Base-by-base conservation (phyloP, 768 basidiomycete species). In the Calocera cornea region DNA sequence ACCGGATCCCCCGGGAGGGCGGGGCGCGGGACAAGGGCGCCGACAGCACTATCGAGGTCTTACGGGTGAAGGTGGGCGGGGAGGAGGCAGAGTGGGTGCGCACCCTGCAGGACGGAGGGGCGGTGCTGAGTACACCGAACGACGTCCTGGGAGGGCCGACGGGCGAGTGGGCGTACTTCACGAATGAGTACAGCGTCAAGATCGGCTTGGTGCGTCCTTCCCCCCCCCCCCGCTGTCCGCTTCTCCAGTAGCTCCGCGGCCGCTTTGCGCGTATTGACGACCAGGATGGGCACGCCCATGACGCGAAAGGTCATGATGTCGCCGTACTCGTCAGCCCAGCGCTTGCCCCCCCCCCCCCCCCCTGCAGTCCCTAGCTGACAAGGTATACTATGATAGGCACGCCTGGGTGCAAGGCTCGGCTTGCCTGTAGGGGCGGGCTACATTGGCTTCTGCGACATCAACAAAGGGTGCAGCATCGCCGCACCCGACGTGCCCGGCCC, bases 1-100 rank as follows among this genome's bases (percentile, higher is more conserved):
- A 90, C 73, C 83, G 86, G 34, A 78, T 76, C 22, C 87, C 87
- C 0, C 67, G 78, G 1, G 74, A 74, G 17, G 73, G 77, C 27
- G 40, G 60, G 8, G 75, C 83, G 0, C 70, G 67, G 5, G 70
- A 73, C 16, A 79, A 82, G 3, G 89, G 89, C n/a, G 87, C 88
- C 0, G 85, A 90, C 73, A 88, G 87, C 0, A 82, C 79, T 65
- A 77, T 91, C 27, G 89, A 91, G 73, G 79, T 91, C 24, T 89
- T 90, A 73, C 82, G 80, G 71, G 86, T 84, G 0, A 75, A 69
- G 0, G 69, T 82, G 1, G 82, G 83, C 14, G 76, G 79, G 65
- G 72, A 75, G 27, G 77, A 72, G 1, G 70, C 89, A 64, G 78
- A 74, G 2, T 83, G 88, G 71, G 73, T 89, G 29, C 79, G 75